These are phyloP conservation scores for Albugo laibachii DNA, from an alignment of 352 stramenopile species.

Conservation along the genomic window DNA sequence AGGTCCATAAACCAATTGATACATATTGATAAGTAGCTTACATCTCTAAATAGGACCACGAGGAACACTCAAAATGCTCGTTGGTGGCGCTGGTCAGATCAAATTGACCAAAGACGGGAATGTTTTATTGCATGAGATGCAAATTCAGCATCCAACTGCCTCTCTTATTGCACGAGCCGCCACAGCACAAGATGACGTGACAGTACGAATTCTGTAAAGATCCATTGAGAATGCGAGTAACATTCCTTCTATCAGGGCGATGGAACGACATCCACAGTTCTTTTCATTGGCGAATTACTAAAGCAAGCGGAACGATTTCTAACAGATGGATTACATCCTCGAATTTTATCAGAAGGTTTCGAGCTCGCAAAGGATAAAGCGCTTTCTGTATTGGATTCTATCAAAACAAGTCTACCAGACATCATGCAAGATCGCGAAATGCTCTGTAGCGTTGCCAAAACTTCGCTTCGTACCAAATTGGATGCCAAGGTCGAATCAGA, in stretches of 20 bases:
- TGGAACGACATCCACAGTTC: slow-evolving; percentile 95
- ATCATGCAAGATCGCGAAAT: slow-evolving; percentile 90
- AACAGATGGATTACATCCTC: slow-evolving; percentile 92
- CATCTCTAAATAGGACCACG: slow-evolving; percentile 58
- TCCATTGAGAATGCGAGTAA: not conserved
- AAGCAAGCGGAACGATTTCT: slow-evolving; percentile 95
- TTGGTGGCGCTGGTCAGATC: slow-evolving; percentile 96
- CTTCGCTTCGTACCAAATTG: slow-evolving; percentile 95
- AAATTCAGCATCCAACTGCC: slow-evolving; percentile 98
- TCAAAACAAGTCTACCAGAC: slow-evolving; percentile 69
- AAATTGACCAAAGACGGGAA: slow-evolving; percentile 99
- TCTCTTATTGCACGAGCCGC: slow-evolving; percentile 95
- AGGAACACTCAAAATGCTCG: slow-evolving; percentile 99
- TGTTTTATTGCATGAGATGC: slow-evolving; percentile 99
- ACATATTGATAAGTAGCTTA: not conserved
- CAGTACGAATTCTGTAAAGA: slow-evolving; percentile 13
- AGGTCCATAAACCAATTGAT: slow-evolving; percentile 18
- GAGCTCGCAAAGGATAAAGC: slow-evolving; percentile 91
- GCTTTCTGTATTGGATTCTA: slow-evolving; percentile 86
- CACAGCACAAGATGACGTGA: slow-evolving; percentile 92
- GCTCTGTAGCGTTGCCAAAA: slow-evolving; percentile 85
- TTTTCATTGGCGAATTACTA: slow-evolving; percentile 97
- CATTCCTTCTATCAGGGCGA: slow-evolving; percentile 74
- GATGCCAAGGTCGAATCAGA: slow-evolving; percentile 57
- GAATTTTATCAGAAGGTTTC: slow-evolving; percentile 94